Evolutionary conservation across 345 rosid genomes (phyloP).

Genomic region (Excoecaria cochinchinensis): DNA sequence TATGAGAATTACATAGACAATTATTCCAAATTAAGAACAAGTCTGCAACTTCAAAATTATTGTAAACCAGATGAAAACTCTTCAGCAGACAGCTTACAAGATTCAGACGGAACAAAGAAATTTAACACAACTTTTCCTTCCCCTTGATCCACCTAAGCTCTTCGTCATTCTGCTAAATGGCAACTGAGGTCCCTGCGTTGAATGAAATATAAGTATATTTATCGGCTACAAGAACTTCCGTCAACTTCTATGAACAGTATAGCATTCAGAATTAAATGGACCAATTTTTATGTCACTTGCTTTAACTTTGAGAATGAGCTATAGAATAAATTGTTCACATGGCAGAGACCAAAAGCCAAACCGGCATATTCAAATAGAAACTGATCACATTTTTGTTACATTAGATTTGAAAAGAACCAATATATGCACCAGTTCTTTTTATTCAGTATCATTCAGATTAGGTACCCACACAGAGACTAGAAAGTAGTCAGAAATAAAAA

Average conservation of each 20-base stretch:
- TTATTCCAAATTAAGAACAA: conserved; percentile 8
- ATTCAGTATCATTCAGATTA: neutral
- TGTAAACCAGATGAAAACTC: neutral
- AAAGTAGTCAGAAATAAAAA: neutral
- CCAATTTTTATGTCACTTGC: neutral
- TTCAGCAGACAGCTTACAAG: neutral
- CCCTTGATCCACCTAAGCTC: neutral
- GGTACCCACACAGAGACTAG: too few species aligned
- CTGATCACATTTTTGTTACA: too few species aligned
- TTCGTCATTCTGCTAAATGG: neutral
- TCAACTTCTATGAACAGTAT: neutral
- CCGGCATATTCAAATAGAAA: neutral
- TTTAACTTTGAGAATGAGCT: neutral
- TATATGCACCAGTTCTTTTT: neutral
- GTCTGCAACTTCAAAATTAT: neutral
- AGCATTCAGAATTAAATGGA: neutral
- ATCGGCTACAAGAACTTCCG: neutral
- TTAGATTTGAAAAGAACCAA: neutral
- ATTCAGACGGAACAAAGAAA: neutral
- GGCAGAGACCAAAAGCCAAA: neutral
- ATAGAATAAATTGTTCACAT: neutral
- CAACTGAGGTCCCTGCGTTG: neutral
- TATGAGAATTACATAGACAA: neutral
- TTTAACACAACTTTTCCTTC: neutral
- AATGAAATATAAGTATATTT: neutral